Evolutionary conservation across 805 yeast species (phyloP).

Genomic region (Saccharomycopsis oosterbeekiorum): DNA sequence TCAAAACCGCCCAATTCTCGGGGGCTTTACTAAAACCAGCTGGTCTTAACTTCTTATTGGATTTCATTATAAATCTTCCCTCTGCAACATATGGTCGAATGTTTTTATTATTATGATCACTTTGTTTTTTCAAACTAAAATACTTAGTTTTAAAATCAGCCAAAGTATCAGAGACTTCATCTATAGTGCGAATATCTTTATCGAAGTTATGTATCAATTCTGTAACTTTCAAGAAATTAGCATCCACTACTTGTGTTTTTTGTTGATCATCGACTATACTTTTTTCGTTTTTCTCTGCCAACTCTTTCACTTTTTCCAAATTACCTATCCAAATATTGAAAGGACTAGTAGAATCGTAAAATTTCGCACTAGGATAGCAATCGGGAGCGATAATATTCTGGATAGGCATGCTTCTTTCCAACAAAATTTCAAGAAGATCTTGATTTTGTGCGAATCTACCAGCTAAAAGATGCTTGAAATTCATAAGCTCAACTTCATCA

Average conservation of each 20-base stretch:
- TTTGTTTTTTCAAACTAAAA: constrained; percentile 19
- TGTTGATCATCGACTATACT: constrained; percentile 16
- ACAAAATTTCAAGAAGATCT: constrained; percentile 38
- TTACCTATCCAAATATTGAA: constrained; percentile 15
- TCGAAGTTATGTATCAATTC: neutral
- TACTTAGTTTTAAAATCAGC: neutral
- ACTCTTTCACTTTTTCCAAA: constrained; percentile 9
- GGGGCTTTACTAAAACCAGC: constrained; percentile 14
- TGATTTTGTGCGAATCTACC: constrained; percentile 37
- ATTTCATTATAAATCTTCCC: neutral
- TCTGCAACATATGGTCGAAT: neutral
- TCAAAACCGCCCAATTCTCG: constrained; percentile 11
- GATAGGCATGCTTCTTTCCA: constrained; percentile 37
- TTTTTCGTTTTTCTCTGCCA: constrained; percentile 17
- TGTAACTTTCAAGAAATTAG: neutral
- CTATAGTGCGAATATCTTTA: neutral
- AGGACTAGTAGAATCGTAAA: neutral
- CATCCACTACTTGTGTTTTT: constrained; percentile 8
- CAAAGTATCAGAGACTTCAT: neutral
- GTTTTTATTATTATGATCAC: constrained; percentile 6
- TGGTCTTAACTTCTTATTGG: constrained; percentile 6
- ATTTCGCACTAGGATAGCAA: constrained; percentile 19
- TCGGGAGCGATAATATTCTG: constrained; percentile 36
- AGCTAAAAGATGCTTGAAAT: constrained; percentile 37
- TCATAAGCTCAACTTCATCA: constrained; percentile 46